Conservation (phyloP, 305 asterid genomes). For the Solanum hybrid region DNA sequence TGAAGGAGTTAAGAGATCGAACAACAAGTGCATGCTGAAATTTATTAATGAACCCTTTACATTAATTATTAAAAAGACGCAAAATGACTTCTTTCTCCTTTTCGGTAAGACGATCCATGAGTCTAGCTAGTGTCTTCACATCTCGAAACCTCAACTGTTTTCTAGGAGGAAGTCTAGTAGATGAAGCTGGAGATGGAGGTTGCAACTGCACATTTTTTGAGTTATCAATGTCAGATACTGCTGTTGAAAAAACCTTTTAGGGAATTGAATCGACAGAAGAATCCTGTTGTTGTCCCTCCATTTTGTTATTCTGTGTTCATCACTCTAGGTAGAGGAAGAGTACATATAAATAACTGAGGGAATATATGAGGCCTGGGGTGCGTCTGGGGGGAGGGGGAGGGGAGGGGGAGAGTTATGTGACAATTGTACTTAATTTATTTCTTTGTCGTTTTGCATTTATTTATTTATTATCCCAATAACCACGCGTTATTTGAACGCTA, state of each 20-base stretch:
- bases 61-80: not conserved
- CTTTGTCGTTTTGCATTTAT: not conserved
- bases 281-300: not conserved
- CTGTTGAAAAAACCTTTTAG: not conserved
- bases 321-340: too few species aligned
- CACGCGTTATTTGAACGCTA: not conserved
- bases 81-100: not conserved
- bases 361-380: too few species aligned
- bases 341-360: too few species aligned
- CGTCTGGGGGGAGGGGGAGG: too few species aligned
- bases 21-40: not conserved
- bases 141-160: not conserved
- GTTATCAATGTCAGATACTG: not conserved
- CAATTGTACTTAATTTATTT: too few species aligned
- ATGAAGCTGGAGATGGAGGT: not conserved
- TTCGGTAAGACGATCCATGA: not conserved
- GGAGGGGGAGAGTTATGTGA: too few species aligned
- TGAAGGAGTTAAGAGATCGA: not conserved
- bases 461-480: not conserved
- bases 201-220: not conserved
- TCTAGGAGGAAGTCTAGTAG: not conserved
- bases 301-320: not conserved
- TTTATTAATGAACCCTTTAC: not conserved
- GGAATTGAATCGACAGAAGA: not conserved
- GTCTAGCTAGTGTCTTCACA: not conserved